Base-by-base conservation (phyloP, 1,139 yeast genomes). In the Taiozyma sp. region DNA sequence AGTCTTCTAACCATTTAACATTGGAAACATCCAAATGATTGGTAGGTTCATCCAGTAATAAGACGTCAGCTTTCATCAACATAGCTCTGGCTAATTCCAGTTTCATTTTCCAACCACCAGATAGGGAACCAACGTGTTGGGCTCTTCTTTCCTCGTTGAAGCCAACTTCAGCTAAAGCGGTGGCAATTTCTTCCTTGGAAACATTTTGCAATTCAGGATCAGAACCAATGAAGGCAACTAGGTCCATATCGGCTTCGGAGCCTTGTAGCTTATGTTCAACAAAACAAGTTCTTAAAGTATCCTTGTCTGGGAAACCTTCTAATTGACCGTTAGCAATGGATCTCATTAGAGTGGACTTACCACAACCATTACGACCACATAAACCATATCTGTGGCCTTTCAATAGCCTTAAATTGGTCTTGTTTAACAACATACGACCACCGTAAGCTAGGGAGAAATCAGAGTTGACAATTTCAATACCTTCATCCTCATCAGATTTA, bases 81-180 rank as follows among this genome's bases (percentile, higher is more conserved):
- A 93, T 91, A 46, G 99, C 99, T 75, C 98, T 86, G 21, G 99
- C 99, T 65, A 93, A 78, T 71, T 91, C 99, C 59, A 93, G 80
- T 75, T 93, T 93, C 99, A 93, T 93, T 73, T 93, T 93, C 97
- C 97, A 90, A 68, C 99, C 99, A 71, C 99, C 99, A 52, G 97
- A 89, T 57, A 93, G 76, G 2, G 98, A 88, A 44, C 97, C 97
- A 55, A 93, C 97, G 49, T 88, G 80, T 72, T 91, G 97, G 35
- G 79, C 76, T 64, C 95, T 80, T 75, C 97, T 82, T 66, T 86
- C 95, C 48, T 86, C 93, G 56, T 95, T 85, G 70, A 93, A 93
- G 3, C 98, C 99, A 67, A 93, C 98, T 50, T 81, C 81, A 47
- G 73, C 80, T 56, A 93, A 77, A 30, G 97, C 97, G 2, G 67